Percentiles rank a stretch among this genome's conserved stretches.
Evolutionary conservation across 805 yeast genomes (phyloP).

Genomic region (Ogataea paraovalis): DNA sequence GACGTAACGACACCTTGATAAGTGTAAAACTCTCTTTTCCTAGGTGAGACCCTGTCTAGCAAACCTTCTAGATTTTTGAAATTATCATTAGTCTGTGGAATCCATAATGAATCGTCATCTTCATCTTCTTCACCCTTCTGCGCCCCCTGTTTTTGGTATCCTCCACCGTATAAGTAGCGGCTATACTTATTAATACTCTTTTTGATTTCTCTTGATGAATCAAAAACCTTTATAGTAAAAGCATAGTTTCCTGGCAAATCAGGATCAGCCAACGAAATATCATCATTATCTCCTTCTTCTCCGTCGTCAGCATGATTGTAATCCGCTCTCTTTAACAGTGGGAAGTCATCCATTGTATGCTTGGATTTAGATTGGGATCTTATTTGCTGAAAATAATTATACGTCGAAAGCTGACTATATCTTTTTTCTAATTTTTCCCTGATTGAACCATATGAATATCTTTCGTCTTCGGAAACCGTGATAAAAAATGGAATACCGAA

Average conservation of each 20-base stretch:
- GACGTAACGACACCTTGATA: conserved; percentile 19
- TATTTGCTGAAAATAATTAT: conserved; percentile 30
- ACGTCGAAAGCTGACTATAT: conserved; percentile 47
- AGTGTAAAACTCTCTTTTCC: conserved; percentile 31
- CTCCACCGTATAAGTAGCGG: conserved; percentile 8
- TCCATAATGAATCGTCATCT: conserved; percentile 35
- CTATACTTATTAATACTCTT: conserved; percentile 15
- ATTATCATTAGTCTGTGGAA: conserved; percentile 39
- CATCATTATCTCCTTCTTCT: conserved; percentile 28
- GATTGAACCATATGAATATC: conserved; percentile 53
- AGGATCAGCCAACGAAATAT: conserved; percentile 50
- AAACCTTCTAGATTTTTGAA: conserved; percentile 39
- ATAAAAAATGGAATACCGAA: conserved; percentile 81
- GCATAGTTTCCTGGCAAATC: conserved; percentile 46
- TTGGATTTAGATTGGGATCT: conserved; percentile 14
- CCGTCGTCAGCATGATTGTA: too few relatives aligned
- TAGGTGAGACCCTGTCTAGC: conserved; percentile 27
- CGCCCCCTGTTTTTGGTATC: conserved; percentile 1
- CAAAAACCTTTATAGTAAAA: conserved; percentile 42
- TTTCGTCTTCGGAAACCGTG: conserved; percentile 49
- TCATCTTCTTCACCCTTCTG: conserved; percentile 12
- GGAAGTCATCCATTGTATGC: conserved; percentile 25
- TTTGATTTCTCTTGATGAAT: conserved; percentile 26
- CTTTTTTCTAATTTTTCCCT: conserved; percentile 50
- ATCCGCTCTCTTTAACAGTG: conserved; percentile 17